These are phyloP conservation scores for Auxenochlorella pyrenoidosa DNA, from an alignment of 139 green algal genomes.

Conservation along the genomic window DNA sequence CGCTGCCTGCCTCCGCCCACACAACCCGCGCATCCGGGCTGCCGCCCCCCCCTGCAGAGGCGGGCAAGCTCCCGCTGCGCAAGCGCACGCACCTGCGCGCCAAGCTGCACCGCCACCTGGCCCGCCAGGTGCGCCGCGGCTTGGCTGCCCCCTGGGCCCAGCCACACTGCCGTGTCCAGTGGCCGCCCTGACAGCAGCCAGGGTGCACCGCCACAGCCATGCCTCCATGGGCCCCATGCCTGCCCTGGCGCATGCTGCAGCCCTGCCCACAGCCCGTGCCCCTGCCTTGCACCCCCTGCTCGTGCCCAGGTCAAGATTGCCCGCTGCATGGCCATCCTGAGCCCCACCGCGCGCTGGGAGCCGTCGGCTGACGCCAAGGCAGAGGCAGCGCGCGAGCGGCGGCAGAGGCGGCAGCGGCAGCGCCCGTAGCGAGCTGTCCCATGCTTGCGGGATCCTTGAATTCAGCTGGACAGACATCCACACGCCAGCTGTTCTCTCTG, in stretches of 20 bases:
- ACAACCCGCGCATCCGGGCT: background rate
- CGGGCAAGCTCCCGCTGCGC: constrained; percentile 40
- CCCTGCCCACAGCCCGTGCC: too few relatives aligned
- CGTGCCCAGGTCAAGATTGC: constrained; percentile 27
- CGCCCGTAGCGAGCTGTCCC: background rate
- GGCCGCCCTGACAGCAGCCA: too few relatives aligned
- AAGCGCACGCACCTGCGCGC: constrained; percentile 29
- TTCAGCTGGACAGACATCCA: too few relatives aligned
- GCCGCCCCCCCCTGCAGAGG: background rate
- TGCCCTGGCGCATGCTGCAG: too few relatives aligned
- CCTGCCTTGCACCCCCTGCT: too few relatives aligned
- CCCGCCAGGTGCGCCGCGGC: constrained; percentile 1
- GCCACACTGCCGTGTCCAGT: too few relatives aligned
- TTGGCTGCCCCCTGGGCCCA: too few relatives aligned
- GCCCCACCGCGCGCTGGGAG: constrained; percentile 2
- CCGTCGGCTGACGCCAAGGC: background rate
- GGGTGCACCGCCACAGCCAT: too few relatives aligned
- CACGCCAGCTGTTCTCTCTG: too few relatives aligned
- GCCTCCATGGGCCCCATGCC: too few relatives aligned
- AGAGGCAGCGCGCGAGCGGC: background rate
- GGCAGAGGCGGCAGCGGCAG: background rate
- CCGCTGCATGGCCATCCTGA: constrained; percentile 19
- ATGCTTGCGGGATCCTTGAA: too few relatives aligned
- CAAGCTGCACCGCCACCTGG: constrained; percentile 48
- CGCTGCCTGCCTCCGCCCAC: too few relatives aligned